These are phyloP conservation scores for Neolentinus lepideus DNA, from an alignment of 1,284 basidiomycete genomes.

Conservation along the genomic window DNA sequence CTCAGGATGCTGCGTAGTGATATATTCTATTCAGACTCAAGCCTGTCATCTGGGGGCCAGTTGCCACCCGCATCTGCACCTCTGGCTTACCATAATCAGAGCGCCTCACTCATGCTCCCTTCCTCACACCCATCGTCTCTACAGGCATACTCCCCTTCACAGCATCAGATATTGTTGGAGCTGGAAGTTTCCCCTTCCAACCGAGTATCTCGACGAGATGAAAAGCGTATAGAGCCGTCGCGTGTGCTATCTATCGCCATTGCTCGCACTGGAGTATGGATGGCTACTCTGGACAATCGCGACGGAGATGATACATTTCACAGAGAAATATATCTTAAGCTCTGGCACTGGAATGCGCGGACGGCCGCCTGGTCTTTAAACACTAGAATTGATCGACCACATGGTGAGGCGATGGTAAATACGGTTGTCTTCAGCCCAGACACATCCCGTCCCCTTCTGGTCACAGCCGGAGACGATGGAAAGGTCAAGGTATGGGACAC, in stretches of 20 bases:
- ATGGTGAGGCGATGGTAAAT: conserved; percentile 62
- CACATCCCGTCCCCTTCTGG: conserved; percentile 31
- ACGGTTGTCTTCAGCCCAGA: conserved; percentile 64
- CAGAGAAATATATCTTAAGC: conserved; percentile 77
- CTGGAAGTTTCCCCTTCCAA: conserved; percentile 94
- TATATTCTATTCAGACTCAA: conserved; percentile 32
- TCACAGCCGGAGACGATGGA: conserved; percentile 66
- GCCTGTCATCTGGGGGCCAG: conserved; percentile 29
- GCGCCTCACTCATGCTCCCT: conserved; percentile 79
- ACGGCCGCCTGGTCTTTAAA: conserved; percentile 65
- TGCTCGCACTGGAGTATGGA: conserved; percentile 75
- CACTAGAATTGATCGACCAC: conserved; percentile 88
- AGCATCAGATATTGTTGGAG: conserved; percentile 74
- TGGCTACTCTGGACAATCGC: conserved; percentile 87
- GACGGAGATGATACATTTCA: conserved; percentile 58
- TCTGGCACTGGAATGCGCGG: conserved; percentile 82
- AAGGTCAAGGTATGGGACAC: conserved; percentile 70
- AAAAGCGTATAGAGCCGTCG: conserved; percentile 72
- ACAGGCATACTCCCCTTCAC: conserved; percentile 80
- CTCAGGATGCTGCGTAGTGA: neutral
- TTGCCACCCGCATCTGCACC: conserved; percentile 42
- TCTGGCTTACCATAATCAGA: conserved; percentile 64
- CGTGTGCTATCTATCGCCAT: conserved; percentile 70
- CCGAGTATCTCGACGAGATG: conserved; percentile 79
- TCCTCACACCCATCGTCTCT: conserved; percentile 94